Evolutionary conservation across 108 stramenopile species (phyloP), one percentile per base, ranked within the genome.

Genomic region (Nitzschia sp.): DNA sequence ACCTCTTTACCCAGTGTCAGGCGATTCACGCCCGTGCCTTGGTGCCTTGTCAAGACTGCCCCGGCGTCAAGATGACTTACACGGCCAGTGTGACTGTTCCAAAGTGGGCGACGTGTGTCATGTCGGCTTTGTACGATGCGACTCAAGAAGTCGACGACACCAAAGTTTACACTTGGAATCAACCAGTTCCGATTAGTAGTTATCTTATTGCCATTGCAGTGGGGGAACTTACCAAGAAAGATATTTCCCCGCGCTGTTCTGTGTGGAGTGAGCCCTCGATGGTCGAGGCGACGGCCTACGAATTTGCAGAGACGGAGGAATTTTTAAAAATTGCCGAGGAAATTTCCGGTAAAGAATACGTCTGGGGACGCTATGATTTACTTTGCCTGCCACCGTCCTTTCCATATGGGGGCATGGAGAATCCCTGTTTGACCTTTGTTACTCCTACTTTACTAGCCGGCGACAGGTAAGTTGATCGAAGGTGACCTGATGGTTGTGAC

Each of bases 321-420:
- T 97, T 96, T 70, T 55, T 98, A n/a, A 57, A 64, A 60, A 87
- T 83, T 17, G 99, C 98, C 0, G 98, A 98, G 84, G 78, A 64
- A 0, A 66, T 95, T 38, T 78, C 91, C 1, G 75, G 82, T 21
- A 55, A 66, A 35, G 77, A 84, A 28, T 99, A 99, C 80, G 85
- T 74, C 18, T 98, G 98, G 98, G 81, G 80, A 27, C 91, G 96
- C 33, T 98, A 98, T 77, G 98, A 99, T 76, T 64, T 99, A 2
- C 75, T 99, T 25, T 95, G 96, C 77, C 78, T 99, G 45, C 97
- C 98, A 13, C 97, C 98, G 8, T 84, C 84, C 30, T 99, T 98
- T 78, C 98, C 99, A 8, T 99, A 98, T 77, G 99, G 99, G 3
- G 99, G 96, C 26, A 97, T 97, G 96, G 96, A 97, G 84, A 96